Conservation (phyloP, 306 rosid species). For the Prunus mira region DNA sequence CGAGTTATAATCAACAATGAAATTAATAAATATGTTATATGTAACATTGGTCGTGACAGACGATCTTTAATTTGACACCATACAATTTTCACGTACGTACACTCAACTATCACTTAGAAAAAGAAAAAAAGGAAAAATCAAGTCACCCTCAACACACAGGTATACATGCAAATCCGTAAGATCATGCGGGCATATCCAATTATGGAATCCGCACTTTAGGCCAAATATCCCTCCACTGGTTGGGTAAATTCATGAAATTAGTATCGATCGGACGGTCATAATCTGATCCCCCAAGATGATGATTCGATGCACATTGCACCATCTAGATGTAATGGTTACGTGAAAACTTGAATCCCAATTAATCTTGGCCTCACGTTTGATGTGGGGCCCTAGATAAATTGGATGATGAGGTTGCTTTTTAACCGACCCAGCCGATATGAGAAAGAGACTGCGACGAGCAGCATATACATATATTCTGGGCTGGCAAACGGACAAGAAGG, state of each 20-base stretch:
- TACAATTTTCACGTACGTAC: too few species aligned
- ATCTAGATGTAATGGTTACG: not conserved
- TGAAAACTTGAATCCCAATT: conserved; percentile 10
- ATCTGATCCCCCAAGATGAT: not conserved
- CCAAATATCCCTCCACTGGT: not conserved
- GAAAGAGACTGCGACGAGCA: not conserved
- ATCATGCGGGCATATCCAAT: conserved; percentile 4
- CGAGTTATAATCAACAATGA: too few species aligned
- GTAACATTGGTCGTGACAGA: too few species aligned
- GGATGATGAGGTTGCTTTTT: not conserved
- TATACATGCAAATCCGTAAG: not conserved
- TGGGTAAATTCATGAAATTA: conserved; percentile 12
- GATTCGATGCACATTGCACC: conserved; percentile 9
- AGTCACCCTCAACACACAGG: not conserved
- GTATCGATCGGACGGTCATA: conserved; percentile 4
- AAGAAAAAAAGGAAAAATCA: not conserved
- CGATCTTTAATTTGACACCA: too few species aligned
- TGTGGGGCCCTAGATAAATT: conserved; percentile 7
- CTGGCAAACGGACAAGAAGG: conserved; percentile 22
- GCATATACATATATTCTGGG: not conserved
- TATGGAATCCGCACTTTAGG: not conserved
- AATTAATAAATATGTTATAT: too few species aligned
- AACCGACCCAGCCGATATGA: not conserved
- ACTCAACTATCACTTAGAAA: not conserved
- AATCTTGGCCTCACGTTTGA: conserved; percentile 7